These are phyloP conservation scores for Fusarium begoniae DNA, from an alignment of 2,329 filamentous ascomycete species.

Conservation along the genomic window DNA sequence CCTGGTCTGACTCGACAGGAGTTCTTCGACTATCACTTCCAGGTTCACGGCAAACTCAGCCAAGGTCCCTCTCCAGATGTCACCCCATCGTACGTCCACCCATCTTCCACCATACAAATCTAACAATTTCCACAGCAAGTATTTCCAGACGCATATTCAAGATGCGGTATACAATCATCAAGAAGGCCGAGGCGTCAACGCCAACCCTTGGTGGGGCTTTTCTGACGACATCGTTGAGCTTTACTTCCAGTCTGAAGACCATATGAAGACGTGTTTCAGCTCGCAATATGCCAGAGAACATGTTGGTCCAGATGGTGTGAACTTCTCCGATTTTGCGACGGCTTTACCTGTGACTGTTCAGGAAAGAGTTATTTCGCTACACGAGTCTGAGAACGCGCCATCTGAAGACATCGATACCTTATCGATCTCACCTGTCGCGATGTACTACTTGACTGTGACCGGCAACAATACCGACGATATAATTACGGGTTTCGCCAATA, in stretches of 20 bases:
- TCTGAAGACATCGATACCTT: neutral
- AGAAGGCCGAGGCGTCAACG: neutral
- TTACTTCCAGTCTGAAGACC: neutral
- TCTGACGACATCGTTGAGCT: neutral
- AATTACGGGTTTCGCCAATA: neutral
- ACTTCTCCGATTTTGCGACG: neutral
- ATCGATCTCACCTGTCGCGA: neutral
- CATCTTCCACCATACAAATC: rapidly evolving
- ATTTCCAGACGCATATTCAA: neutral
- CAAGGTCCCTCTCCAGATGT: neutral
- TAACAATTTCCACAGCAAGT: neutral
- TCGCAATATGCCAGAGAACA: neutral
- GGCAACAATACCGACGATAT: neutral
- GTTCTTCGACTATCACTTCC: neutral
- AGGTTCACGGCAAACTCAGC: neutral
- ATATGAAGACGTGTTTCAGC: neutral
- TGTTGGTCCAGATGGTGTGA: neutral
- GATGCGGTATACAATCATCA: neutral
- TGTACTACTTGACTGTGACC: neutral
- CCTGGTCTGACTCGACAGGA: neutral
- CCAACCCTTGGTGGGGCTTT: neutral
- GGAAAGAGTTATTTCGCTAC: neutral
- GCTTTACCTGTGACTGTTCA: neutral
- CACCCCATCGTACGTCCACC: neutral
- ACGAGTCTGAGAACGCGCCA: rapidly evolving